Evolutionary conservation across 2,329 filamentous ascomycete genomes (phyloP), one percentile per base, ranked within the genome.

Genomic region (Fusarium coicis): DNA sequence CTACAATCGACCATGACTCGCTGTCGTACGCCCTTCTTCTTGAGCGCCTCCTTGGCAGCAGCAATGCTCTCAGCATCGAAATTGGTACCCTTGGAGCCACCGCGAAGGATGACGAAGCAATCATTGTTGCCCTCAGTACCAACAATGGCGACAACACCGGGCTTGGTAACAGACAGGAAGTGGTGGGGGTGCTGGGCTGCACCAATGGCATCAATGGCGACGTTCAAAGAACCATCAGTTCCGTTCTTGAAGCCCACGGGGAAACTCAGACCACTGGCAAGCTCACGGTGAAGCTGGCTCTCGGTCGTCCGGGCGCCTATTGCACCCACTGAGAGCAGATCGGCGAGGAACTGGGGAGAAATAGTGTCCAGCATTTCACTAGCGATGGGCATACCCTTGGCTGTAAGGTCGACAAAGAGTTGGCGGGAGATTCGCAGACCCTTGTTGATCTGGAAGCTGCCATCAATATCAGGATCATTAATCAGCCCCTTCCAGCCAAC

Each of bases 221-320:
- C 95, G 63, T 92, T 90, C 53, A 98, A 86, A 14, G 92, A 93
- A 57, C 96, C 96, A 81, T 99, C 96, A 37, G 96, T 99, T 74
- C 96, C 96, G 84, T 99, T 99, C 90, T 99, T 99, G 93, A 99
- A 99, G 57, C 96, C 96, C 16, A 99, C 95, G 4, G 96, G 96
- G 92, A 98, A 98, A 76, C 93, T 97, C 40, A 98, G 87, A 80
- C 96, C 96, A 59, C 93, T 96, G 28, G 96, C 96, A 72, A 99
- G 87, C 84, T 99, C 96, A 63, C 96, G 92, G 84, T 99, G 96
- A 71, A 98, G 88, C 85, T 99, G 96, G 57, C 92, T 95, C 86
- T 99, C 96, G 5, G 96, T 98, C 26, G 96, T 99, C 70, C 96
- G 90, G n/a, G 96, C 96, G 63, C 96, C 96, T 76, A 99, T 92